A percentile compares a stretch with the other conserved stretches of the same genome.
Evolutionary conservation across 2,329 filamentous ascomycete genomes (phyloP).

Genomic region (Cercospora sojina): DNA sequence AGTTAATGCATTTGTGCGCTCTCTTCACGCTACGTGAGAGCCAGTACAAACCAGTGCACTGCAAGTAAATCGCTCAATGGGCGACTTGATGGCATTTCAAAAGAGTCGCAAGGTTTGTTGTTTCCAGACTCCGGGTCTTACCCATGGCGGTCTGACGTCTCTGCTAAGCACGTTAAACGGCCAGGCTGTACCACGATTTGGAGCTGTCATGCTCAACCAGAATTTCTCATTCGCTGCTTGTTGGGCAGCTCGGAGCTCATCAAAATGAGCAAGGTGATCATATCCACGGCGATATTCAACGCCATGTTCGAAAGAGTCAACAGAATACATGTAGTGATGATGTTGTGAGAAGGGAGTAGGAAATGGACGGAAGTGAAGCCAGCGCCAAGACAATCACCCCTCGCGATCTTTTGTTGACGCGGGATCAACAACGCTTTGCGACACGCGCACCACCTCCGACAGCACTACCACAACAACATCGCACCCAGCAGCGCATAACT

Average conservation of each 20-base stretch:
- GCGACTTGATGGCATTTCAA: neutral
- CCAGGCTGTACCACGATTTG: constrained; percentile 4
- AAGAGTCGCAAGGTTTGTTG: neutral
- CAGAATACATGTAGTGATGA: neutral
- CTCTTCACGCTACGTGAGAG: neutral
- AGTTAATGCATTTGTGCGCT: neutral
- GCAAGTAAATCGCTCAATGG: neutral
- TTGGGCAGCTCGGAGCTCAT: neutral
- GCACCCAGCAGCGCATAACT: constrained; percentile 13
- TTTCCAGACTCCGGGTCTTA: neutral
- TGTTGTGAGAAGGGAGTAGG: neutral
- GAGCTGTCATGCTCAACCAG: constrained; percentile 1
- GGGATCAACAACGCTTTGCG: neutral
- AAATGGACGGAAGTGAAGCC: neutral
- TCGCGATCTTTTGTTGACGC: constrained; percentile 2
- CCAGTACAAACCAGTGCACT: neutral
- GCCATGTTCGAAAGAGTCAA: neutral
- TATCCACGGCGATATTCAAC: neutral
- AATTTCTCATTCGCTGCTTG: neutral
- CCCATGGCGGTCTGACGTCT: neutral
- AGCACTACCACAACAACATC: constrained; percentile 2
- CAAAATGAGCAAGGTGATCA: neutral
- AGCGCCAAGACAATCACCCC: constrained; percentile 8
- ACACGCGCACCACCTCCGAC: neutral
- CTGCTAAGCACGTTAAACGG: neutral